These are phyloP conservation scores for Diaporthe citrichinensis DNA, from an alignment of 2,329 filamentous ascomycete species.

Conservation along the genomic window DNA sequence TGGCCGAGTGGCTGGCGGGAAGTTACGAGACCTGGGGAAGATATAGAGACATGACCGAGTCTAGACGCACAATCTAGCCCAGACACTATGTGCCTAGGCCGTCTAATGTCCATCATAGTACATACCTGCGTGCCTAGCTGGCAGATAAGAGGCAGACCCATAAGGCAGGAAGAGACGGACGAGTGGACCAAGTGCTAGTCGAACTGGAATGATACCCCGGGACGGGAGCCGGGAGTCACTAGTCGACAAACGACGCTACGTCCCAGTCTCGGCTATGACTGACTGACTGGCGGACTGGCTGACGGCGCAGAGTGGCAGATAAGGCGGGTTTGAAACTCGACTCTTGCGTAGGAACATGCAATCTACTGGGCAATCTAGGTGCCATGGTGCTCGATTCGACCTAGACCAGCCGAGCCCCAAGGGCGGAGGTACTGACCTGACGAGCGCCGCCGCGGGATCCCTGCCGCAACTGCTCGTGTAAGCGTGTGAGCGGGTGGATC, in stretches of 20 bases:
- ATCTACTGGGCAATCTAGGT: not conserved
- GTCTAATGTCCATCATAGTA: not conserved
- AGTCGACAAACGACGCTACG: constrained; percentile 7
- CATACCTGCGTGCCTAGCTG: not conserved
- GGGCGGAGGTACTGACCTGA: not conserved
- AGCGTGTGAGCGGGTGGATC: constrained; percentile 22
- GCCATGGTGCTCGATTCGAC: constrained; percentile 3
- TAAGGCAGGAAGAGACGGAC: not conserved
- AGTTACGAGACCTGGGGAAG: not conserved
- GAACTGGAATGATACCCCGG: constrained; percentile 23
- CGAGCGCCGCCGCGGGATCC: constrained; percentile 6
- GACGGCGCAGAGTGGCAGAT: not conserved
- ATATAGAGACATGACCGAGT: not conserved
- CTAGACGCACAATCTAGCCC: not conserved
- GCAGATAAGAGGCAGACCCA: not conserved
- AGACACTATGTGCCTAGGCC: not conserved
- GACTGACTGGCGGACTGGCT: not conserved
- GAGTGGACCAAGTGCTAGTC: not conserved
- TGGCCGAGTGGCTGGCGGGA: not conserved
- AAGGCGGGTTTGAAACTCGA: constrained; percentile 24
- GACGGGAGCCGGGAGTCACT: constrained; percentile 27
- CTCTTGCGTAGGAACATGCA: not conserved
- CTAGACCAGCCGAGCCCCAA: constrained; percentile 20
- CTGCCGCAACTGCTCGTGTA: constrained; percentile 3
- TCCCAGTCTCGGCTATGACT: constrained; percentile 19